phyloP scores from a whole-genome alignment of 495 filamentous ascomycete genomes.

The Pseudoneurospora amorphoporcata region DNA sequence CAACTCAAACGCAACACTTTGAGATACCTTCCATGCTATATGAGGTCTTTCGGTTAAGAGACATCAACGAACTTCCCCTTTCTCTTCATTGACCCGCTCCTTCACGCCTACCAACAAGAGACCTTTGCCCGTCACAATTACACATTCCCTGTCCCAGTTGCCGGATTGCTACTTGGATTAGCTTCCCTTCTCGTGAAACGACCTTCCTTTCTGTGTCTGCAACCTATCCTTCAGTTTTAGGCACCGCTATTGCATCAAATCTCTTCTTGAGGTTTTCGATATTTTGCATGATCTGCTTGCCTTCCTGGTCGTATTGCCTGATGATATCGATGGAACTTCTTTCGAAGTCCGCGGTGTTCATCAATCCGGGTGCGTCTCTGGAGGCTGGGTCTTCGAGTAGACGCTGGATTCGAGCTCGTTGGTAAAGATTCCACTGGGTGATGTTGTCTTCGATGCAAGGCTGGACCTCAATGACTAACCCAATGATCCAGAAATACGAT shows the following conservation, averaged over 20 bases:
- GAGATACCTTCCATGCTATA: neutral
- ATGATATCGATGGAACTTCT: neutral
- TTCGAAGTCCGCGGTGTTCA: neutral
- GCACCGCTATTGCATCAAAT: neutral
- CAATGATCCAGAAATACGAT: slow-evolving; percentile 9
- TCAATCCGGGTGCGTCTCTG: neutral
- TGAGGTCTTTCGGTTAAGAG: neutral
- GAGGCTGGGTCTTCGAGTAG: neutral
- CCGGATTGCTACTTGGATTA: neutral
- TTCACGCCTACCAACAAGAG: neutral
- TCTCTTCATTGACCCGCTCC: neutral
- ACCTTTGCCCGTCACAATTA: neutral
- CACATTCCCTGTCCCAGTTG: neutral
- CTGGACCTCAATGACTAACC: neutral
- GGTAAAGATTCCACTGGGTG: neutral
- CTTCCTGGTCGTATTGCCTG: neutral
- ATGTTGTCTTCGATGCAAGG: neutral
- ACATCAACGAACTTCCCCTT: neutral
- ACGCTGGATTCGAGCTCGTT: neutral
- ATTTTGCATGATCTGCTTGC: neutral
- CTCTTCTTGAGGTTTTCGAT: neutral
- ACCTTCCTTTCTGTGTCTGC: neutral
- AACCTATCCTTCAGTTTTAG: neutral
- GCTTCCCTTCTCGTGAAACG: neutral
- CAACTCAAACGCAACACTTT: neutral